Percentiles rank a stretch among this genome's conserved stretches.
phyloP scores from a whole-genome alignment of 2,329 filamentous ascomycete genomes.

The Fusarium virguliforme region DNA sequence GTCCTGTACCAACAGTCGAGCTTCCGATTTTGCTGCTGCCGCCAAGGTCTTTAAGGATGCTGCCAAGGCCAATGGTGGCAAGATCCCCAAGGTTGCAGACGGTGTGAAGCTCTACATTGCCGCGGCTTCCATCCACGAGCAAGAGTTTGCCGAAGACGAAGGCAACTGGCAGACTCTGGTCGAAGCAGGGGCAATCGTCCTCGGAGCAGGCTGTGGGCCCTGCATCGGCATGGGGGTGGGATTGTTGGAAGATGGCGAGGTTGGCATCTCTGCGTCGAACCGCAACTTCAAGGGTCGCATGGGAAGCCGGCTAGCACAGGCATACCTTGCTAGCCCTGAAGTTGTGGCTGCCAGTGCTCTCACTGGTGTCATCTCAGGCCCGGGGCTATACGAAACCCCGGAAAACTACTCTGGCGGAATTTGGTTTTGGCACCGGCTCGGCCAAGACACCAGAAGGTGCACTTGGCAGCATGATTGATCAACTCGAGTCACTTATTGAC shows the following conservation, averaged over 20 bases:
- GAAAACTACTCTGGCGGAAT: constrained; percentile 59
- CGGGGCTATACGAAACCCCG: constrained; percentile 82
- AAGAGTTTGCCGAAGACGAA: constrained; percentile 80
- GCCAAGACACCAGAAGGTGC: neutral
- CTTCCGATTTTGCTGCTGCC: constrained; percentile 84
- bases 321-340: constrained; percentile 89
- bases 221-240: constrained; percentile 86
- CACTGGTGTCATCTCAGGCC: constrained; percentile 77
- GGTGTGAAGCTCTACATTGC: constrained; percentile 91
- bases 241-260: constrained; percentile 84
- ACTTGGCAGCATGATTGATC: neutral
- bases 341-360: constrained; percentile 91
- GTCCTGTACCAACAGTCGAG: constrained; percentile 85
- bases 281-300: constrained; percentile 93
- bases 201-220: constrained; percentile 72
- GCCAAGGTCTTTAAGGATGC: constrained; percentile 88
- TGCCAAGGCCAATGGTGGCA: constrained; percentile 64
- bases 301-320: constrained; percentile 70
- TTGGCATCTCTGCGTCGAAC: constrained; percentile 87
- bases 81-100: constrained; percentile 78
- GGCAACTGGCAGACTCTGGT: constrained; percentile 86
- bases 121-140: constrained; percentile 84
- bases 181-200: constrained; percentile 26
- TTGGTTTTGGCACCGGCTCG: neutral
- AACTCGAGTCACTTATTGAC: constrained; percentile 14